Percentiles rank a stretch among this genome's conserved stretches.
Evolutionary conservation across 1,139 yeast genomes (phyloP).

Genomic region (Taiozyma sp.): DNA sequence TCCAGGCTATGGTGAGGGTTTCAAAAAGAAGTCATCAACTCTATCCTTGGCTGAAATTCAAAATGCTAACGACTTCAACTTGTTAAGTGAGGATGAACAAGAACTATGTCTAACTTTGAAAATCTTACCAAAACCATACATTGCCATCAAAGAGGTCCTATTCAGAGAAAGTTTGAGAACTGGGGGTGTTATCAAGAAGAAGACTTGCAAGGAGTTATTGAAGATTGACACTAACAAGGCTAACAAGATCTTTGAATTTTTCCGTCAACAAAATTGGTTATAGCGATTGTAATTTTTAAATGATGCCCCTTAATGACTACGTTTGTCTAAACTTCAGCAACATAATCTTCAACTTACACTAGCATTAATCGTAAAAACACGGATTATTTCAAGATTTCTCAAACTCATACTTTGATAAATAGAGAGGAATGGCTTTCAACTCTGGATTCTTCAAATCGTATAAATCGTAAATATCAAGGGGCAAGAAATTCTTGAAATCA

Average conservation of each 20-base stretch:
- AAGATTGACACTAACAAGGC: conserved; percentile 87
- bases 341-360: neutral
- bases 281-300: conserved; percentile 10
- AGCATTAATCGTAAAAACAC: neutral
- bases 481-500: conserved; percentile 27
- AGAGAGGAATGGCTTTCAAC: conserved; percentile 11
- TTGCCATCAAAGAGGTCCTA: conserved; percentile 88
- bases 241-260: conserved; percentile 84
- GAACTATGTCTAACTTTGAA: conserved; percentile 77
- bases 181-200: conserved; percentile 78
- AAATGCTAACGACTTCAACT: conserved; percentile 76
- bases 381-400: neutral
- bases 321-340: neutral
- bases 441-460: conserved; percentile 27
- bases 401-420: conserved; percentile 27
- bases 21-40: conserved; percentile 28
- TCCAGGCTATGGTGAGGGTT: conserved; percentile 8
- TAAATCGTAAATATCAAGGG: conserved; percentile 30
- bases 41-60: conserved; percentile 54
- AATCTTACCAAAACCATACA: conserved; percentile 86
- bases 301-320: neutral
- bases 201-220: conserved; percentile 74
- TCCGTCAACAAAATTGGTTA: conserved; percentile 86
- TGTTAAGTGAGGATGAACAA: conserved; percentile 82
- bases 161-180: conserved; percentile 83